Conservation (phyloP, 73 alveolate species). For the Paramecium bursaria region DNA sequence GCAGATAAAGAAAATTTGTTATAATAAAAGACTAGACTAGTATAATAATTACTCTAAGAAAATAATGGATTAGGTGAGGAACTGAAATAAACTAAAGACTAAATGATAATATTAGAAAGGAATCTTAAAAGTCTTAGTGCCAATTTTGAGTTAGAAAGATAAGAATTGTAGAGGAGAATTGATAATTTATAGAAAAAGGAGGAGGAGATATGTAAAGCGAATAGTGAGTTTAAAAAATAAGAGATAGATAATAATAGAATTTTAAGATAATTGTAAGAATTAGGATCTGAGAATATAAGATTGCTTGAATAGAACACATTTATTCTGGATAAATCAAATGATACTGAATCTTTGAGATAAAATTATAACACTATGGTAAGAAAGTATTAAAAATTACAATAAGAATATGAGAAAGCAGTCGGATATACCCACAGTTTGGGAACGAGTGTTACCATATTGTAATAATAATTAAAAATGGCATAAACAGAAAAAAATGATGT, state of each 20-base stretch:
- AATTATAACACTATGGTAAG: conserved; percentile 37
- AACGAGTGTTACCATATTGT: too few relatives aligned
- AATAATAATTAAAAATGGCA: too few relatives aligned
- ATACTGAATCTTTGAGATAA: conserved; percentile 52
- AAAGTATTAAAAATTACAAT: conserved; percentile 35
- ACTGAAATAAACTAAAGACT: neutral
- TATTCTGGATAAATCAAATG: conserved; percentile 46
- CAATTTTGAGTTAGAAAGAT: conserved; percentile 7
- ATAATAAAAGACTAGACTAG: conserved; percentile 16
- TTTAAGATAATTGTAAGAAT: conserved; percentile 35
- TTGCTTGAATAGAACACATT: conserved; percentile 43
- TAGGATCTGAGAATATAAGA: conserved; percentile 38
- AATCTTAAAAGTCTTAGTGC: neutral
- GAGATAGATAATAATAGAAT: conserved; percentile 22
- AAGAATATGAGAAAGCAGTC: conserved; percentile 54
- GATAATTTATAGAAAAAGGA: neutral
- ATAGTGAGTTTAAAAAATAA: conserved; percentile 35
- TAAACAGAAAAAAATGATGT: too few relatives aligned
- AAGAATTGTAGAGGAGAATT: conserved; percentile 2
- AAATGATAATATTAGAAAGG: conserved; percentile 15
- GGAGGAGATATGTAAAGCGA: conserved; percentile 16
- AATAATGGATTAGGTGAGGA: conserved; percentile 36
- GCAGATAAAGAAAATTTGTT: conserved; percentile 12
- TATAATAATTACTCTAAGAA: neutral
- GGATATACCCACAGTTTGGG: too few relatives aligned